Evolutionary conservation across 768 basidiomycete genomes (phyloP).

Genomic region (Saitozyma podzolica): DNA sequence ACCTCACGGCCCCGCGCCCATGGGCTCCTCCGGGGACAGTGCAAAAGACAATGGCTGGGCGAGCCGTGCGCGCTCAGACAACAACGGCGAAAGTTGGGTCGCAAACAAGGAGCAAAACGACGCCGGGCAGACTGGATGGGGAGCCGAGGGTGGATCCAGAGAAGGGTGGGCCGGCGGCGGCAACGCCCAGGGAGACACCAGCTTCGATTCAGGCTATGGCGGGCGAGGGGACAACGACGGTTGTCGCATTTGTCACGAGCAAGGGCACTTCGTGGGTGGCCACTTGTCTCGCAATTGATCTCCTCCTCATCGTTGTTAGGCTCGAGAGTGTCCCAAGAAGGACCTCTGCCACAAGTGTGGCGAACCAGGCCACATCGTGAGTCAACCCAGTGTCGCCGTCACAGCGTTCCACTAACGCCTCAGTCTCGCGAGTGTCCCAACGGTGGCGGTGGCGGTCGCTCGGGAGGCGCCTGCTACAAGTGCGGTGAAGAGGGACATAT

Average conservation of each 20-base stretch:
- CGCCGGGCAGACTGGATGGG: slow-evolving; percentile 1
- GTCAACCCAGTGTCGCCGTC: background rate
- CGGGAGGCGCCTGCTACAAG: slow-evolving; percentile 13
- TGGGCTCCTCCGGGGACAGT: background rate
- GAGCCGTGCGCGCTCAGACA: slow-evolving; percentile 1
- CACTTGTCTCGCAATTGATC: background rate
- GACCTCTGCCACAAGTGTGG: slow-evolving; percentile 24
- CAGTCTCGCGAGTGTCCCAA: slow-evolving; percentile 24
- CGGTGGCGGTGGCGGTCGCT: slow-evolving; percentile 11
- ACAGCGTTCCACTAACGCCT: too few relatives aligned
- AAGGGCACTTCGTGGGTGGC: slow-evolving; percentile 18
- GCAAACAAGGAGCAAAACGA: background rate
- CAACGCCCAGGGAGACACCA: too few relatives aligned
- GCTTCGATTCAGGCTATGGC: background rate
- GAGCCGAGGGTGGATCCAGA: background rate
- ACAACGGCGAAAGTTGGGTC: background rate
- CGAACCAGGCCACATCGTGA: slow-evolving; percentile 20
- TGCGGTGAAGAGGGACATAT: slow-evolving; percentile 16
- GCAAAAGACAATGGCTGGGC: slow-evolving; percentile 9
- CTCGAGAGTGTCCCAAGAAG: slow-evolving; percentile 19
- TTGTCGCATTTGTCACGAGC: slow-evolving; percentile 19
- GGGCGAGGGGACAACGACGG: slow-evolving; percentile 6
- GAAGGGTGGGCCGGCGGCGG: background rate
- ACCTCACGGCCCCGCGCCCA: background rate
- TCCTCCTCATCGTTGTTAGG: background rate